Percentiles rank a stretch among this genome's conserved stretches.
Conservation (phyloP, 352 stramenopile species). For the Globisporangium irregulare region DNA sequence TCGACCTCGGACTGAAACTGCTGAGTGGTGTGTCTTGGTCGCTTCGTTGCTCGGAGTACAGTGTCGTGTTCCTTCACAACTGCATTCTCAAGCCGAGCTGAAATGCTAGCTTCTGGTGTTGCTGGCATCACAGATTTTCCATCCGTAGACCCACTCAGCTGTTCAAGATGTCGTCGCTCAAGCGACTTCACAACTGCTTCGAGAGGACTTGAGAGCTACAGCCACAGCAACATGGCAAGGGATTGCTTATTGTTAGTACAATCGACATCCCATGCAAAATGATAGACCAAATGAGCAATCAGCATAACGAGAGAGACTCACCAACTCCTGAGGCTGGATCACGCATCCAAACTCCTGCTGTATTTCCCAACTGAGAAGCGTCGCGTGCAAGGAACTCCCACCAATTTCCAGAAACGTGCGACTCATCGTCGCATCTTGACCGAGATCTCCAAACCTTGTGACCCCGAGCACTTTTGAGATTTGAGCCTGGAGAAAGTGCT, state of each 20-base stretch:
- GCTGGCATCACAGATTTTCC: too few species aligned
- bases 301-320: conserved; percentile 10
- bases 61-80: background rate
- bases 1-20: background rate
- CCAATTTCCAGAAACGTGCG: conserved; percentile 43
- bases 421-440: background rate
- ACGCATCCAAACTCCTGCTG: conserved; percentile 17
- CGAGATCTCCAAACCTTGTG: background rate
- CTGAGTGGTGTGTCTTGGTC: background rate
- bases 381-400: conserved; percentile 51
- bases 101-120: background rate
- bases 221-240: too few species aligned
- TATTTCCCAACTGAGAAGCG: conserved; percentile 45
- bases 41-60: background rate
- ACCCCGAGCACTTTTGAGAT: conserved; percentile 1
- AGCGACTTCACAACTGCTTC: too few species aligned
- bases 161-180: too few species aligned
- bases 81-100: background rate
- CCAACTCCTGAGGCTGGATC: conserved; percentile 22
- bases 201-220: too few species aligned
- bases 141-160: too few species aligned
- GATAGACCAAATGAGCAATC: background rate
- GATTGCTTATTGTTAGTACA: too few species aligned
- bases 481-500: conserved; percentile 3
- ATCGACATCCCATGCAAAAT: too few species aligned